Conservation (phyloP, 495 filamentous ascomycete species). For the Tricharina praecox region DNA sequence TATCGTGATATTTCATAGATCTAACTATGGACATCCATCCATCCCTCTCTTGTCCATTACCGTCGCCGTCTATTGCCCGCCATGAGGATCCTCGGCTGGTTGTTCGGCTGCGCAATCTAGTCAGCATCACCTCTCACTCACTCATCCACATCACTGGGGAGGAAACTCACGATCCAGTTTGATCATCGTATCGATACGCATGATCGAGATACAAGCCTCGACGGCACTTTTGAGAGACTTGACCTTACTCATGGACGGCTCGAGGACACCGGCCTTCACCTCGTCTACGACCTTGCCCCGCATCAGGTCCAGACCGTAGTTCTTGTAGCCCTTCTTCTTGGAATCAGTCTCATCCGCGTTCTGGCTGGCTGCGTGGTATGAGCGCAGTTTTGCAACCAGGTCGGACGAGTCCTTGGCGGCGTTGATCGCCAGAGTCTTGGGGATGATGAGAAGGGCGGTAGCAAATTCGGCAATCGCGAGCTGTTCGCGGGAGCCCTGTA, state of each 20-base stretch:
- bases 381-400: conserved; percentile 87
- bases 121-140: too few species aligned
- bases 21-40: neutral
- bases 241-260: conserved; percentile 97
- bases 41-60: neutral
- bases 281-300: conserved; percentile 85
- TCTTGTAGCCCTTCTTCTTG: conserved; percentile 91
- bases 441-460: conserved; percentile 80
- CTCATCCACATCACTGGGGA: too few species aligned
- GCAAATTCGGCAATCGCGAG: conserved; percentile 96
- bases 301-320: conserved; percentile 83
- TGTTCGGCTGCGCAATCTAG: conserved; percentile 15
- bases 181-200: conserved; percentile 98
- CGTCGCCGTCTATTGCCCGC: conserved; percentile 12
- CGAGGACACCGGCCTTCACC: conserved; percentile 85
- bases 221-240: conserved; percentile 96
- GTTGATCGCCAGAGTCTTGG: conserved; percentile 92
- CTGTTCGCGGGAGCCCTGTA: conserved; percentile 79
- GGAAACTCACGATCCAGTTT: conserved; percentile 79
- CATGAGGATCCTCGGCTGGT: conserved; percentile 19
- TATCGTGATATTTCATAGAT: neutral
- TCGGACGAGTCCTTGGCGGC: conserved; percentile 91
- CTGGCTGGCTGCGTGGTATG: conserved; percentile 85
- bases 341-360: conserved; percentile 65
- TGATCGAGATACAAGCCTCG: conserved; percentile 96